These are phyloP conservation scores for Acanthamoeba culbertsoni DNA, from an alignment of 208 protist species.

Conservation along the genomic window DNA sequence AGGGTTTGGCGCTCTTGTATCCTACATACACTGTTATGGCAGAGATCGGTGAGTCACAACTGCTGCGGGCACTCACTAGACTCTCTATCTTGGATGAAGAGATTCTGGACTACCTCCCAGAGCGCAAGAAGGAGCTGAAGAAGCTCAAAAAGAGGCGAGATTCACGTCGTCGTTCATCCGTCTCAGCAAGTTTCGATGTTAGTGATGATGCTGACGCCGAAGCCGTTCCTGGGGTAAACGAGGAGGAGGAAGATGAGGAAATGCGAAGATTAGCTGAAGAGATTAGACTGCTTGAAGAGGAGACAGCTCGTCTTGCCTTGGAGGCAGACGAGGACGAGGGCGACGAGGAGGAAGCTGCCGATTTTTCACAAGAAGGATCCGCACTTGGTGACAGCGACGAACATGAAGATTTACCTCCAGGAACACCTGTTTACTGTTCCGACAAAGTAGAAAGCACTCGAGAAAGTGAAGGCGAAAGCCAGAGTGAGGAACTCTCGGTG, in stretches of 20 bases:
- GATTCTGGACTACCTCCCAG: neutral
- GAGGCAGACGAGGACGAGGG: neutral
- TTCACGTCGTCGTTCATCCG: neutral
- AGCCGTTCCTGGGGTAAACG: neutral
- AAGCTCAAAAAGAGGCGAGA: neutral
- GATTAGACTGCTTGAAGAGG: conserved; percentile 33
- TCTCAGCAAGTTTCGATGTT: neutral
- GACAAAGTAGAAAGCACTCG: neutral
- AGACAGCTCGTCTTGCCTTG: conserved; percentile 19
- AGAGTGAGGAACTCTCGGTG: too few relatives aligned
- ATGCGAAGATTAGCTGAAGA: neutral
- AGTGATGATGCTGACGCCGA: neutral
- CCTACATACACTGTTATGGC: too few relatives aligned
- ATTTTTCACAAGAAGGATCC: neutral
- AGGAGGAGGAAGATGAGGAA: conserved; percentile 28
- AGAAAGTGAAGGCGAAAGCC: too few relatives aligned
- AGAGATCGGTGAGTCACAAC: neutral
- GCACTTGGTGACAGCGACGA: neutral
- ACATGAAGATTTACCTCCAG: neutral
- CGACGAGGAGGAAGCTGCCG: neutral
- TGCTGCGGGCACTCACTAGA: neutral
- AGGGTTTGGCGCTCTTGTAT: too few relatives aligned
- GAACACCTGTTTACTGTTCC: neutral
- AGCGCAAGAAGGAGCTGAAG: neutral
- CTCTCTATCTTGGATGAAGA: conserved; percentile 35